Percentiles rank a stretch among this genome's conserved stretches.
Conservation (phyloP, 2,329 filamentous ascomycete species). For the Pleurostoma richardsiae region DNA sequence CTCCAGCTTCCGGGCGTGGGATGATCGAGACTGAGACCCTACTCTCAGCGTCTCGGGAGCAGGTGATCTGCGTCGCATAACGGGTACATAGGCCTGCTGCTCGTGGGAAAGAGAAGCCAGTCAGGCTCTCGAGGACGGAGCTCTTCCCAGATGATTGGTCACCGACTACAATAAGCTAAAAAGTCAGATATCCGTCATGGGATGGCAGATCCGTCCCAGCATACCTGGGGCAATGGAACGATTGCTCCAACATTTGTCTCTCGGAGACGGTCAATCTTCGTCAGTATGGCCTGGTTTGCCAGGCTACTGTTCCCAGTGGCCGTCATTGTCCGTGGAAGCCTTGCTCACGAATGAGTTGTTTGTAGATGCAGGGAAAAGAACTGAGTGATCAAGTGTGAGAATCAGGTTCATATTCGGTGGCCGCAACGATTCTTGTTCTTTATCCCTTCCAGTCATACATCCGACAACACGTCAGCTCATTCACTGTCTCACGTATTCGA, state of each 20-base stretch:
- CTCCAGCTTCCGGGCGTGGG: constrained; percentile 16
- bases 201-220: too few species aligned
- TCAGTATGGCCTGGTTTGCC: constrained; percentile 13
- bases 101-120: constrained; percentile 41
- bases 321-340: too few species aligned
- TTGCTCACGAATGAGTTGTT: too few species aligned
- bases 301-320: constrained; percentile 1
- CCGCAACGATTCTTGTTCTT: too few species aligned
- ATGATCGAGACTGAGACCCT: constrained; percentile 40
- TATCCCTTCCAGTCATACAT: too few species aligned
- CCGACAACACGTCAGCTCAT: too few species aligned
- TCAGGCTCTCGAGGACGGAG: constrained; percentile 68
- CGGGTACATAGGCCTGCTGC: constrained; percentile 39
- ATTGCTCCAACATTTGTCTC: constrained; percentile 16
- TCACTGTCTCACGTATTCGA: too few species aligned
- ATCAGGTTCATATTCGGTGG: too few species aligned
- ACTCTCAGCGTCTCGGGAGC: constrained; percentile 26
- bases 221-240: constrained; percentile 32
- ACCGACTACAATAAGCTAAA: constrained; percentile 69
- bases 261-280: constrained; percentile 19
- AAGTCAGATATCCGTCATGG: too few species aligned
- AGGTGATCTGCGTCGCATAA: constrained; percentile 42
- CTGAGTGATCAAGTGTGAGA: too few species aligned
- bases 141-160: constrained; percentile 85
- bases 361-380: too few species aligned